Percentiles rank a stretch among this genome's conserved stretches.
These are phyloP conservation scores for Knoxdaviesia proteae DNA, from an alignment of 2,329 filamentous ascomycete species.

Conservation along the genomic window DNA sequence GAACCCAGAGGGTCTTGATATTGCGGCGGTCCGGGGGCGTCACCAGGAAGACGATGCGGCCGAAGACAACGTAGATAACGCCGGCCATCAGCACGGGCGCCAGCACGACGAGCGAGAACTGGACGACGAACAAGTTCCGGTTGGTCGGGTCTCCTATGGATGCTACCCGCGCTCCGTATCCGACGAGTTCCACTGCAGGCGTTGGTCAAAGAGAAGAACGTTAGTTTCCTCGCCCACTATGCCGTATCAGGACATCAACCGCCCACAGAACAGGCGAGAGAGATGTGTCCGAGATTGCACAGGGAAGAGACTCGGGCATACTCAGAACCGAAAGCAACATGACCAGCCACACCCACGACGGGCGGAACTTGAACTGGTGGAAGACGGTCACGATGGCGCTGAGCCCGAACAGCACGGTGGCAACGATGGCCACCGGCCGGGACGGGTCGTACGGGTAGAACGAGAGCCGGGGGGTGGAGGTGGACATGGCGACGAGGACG, in stretches of 20 bases:
- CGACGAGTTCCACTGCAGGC: not conserved
- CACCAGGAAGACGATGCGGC: conserved; percentile 1
- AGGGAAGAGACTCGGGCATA: not conserved
- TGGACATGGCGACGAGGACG: not conserved
- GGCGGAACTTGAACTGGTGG: conserved; percentile 1
- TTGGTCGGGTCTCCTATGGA: conserved; percentile 1
- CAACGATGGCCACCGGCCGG: not conserved
- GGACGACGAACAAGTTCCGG: conserved; percentile 5
- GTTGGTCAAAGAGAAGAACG: not conserved
- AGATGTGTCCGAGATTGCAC: too few species aligned
- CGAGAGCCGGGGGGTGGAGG: not conserved
- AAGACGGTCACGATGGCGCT: not conserved
- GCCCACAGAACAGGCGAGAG: too few species aligned
- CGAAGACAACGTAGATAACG: conserved; percentile 9
- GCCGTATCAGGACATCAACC: too few species aligned
- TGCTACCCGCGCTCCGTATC: not conserved
- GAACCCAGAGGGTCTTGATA: conserved; percentile 1
- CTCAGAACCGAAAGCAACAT: not conserved
- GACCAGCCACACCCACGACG: conserved; percentile 1
- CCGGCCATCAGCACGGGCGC: conserved; percentile 9
- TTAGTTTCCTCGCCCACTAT: too few species aligned
- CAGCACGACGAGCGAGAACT: conserved; percentile 8
- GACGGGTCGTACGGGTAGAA: conserved; percentile 1
- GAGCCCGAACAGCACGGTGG: conserved; percentile 1
- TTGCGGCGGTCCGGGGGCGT: conserved; percentile 1